phyloP scores from a whole-genome alignment of 2,329 filamentous ascomycete genomes.

The Fusarium domesticum region DNA sequence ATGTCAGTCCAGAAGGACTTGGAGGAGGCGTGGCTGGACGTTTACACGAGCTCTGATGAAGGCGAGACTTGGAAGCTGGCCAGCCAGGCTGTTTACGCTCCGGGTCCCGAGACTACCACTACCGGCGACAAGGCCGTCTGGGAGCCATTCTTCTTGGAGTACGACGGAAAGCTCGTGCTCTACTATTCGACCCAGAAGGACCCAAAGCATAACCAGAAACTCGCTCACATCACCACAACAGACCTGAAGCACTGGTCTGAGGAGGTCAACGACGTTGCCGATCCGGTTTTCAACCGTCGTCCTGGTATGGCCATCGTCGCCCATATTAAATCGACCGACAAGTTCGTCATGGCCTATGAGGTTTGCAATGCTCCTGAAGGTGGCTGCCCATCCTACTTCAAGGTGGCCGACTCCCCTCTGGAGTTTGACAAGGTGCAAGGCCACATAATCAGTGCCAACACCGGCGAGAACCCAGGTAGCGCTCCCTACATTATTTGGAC shows the following conservation, averaged over 20 bases:
- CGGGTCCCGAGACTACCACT: slow-evolving; percentile 3
- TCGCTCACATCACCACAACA: background rate
- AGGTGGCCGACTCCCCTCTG: background rate
- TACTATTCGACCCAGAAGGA: slow-evolving; percentile 1
- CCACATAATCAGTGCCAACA: too few species aligned
- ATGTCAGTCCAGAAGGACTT: slow-evolving; percentile 1
- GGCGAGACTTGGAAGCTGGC: slow-evolving; percentile 12
- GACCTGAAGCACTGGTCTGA: slow-evolving; percentile 2
- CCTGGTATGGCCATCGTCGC: background rate
- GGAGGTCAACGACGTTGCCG: background rate
- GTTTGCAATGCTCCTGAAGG: background rate
- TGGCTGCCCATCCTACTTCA: background rate
- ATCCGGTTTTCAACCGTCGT: background rate
- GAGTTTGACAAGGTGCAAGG: background rate
- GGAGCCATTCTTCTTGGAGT: slow-evolving; percentile 14
- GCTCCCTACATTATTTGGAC: too few species aligned
- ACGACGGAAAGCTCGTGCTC: slow-evolving; percentile 5
- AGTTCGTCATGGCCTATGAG: background rate
- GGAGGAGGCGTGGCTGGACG: slow-evolving; percentile 10
- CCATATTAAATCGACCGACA: background rate
- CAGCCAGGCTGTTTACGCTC: slow-evolving; percentile 9
- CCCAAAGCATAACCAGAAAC: background rate
- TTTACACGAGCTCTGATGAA: slow-evolving; percentile 9
- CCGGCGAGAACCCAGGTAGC: too few species aligned
- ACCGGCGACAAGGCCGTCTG: slow-evolving; percentile 10